A percentile compares a stretch with the other conserved stretches of the same genome.
phyloP scores from a whole-genome alignment of 305 asterid species.

The Fraxinus latifolia region DNA sequence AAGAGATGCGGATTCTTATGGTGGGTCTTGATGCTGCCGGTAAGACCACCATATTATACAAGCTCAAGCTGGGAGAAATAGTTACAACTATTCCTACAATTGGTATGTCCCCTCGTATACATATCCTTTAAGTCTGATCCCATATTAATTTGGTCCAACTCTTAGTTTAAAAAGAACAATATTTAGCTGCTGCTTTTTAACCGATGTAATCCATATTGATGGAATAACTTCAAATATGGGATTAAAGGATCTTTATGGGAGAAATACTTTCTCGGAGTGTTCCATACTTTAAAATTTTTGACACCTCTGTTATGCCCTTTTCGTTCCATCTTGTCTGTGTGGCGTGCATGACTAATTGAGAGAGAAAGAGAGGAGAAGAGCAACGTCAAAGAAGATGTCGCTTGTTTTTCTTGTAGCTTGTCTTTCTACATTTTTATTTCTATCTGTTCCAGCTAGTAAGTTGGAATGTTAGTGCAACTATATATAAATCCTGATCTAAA shows the following conservation, averaged over 20 bases:
- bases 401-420: not conserved
- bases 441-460: not conserved
- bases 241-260: not conserved
- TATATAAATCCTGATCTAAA: not conserved
- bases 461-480: not conserved
- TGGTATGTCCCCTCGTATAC: constrained; percentile 24
- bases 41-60: constrained; percentile 50
- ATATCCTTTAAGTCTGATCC: not conserved
- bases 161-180: not conserved
- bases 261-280: not conserved
- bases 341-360: not conserved
- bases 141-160: not conserved
- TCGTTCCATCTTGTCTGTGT: not conserved
- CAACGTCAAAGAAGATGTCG: not conserved
- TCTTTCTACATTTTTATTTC: not conserved
- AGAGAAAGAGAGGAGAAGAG: not conserved
- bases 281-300: not conserved
- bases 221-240: not conserved
- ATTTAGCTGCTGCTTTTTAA: not conserved
- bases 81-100: constrained; percentile 50
- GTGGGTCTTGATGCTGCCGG: constrained; percentile 56
- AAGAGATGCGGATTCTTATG: constrained; percentile 52
- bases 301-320: not conserved
- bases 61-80: constrained; percentile 51
- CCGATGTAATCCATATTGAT: not conserved